Base-by-base conservation (phyloP, 495 filamentous ascomycete species). In the Echria macrotheca region DNA sequence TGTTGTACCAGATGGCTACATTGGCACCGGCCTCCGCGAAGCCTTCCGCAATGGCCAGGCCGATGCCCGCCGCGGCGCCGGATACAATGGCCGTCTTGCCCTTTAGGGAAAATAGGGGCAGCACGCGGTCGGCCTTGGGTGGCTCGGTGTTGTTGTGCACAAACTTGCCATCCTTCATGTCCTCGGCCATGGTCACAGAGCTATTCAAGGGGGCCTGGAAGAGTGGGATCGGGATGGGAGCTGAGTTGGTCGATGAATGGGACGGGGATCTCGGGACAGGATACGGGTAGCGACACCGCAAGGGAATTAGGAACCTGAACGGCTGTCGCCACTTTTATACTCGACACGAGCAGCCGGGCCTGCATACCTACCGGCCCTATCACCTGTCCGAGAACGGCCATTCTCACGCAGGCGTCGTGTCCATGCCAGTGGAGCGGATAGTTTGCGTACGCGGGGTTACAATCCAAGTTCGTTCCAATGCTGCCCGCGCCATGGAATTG, bases 1-100 rank as follows among this genome's bases (percentile, higher is more conserved):
- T 79, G 60, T 89, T 88, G 58, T 89, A 95, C 83, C 86, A 91
- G 24, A 95, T 80, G 3, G 86, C 89, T 33, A 95, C 85, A 54
- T 95, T 89, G 28, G 89, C 88, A 29, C 89, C 90, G 18, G 86
- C 83, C 59, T 95, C 90, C 8, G 89, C 89, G 35, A 70, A 63
- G 15, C 76, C 86, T 29, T 89, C 72, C n/a, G 85, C 87, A 15
- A 93, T 80, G 7, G 79, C 77, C 4, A 87, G 70, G 25, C 90
- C 89, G 56, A 95, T 95, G 45, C 89, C 89, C 17, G 85, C 83
- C 22, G 78, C 87, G 18, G 87, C 86, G 25, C 89, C 89, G 4
- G 88, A 83, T 18, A 94, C 81, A 50, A 94, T 87, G 28, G 88
- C 89, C 8, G 87, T 93, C 61, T 82, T 87, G 29, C 86, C 85